Evolutionary conservation across 305 asterid species (phyloP).

Genomic region (Fraxinus angustifolia): DNA sequence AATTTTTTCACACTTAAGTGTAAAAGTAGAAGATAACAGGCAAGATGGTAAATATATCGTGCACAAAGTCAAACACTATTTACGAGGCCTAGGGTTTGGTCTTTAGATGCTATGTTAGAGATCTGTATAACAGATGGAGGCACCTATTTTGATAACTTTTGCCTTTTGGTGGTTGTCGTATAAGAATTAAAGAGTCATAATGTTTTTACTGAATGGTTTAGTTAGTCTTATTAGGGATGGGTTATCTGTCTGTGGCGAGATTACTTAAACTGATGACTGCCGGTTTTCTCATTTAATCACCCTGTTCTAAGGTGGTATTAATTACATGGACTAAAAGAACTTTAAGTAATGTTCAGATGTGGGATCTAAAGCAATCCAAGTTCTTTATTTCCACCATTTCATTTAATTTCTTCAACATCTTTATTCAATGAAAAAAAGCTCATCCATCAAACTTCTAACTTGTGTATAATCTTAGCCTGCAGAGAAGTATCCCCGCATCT

Average conservation of each 20-base stretch:
- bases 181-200: background rate
- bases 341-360: background rate
- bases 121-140: background rate
- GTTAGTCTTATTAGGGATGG: background rate
- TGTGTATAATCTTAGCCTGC: slow-evolving; percentile 44
- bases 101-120: background rate
- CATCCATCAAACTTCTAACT: background rate
- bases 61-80: background rate
- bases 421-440: background rate
- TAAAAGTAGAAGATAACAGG: background rate
- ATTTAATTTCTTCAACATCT: slow-evolving; percentile 3
- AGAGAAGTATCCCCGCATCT: slow-evolving; percentile 55
- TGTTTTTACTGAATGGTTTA: background rate
- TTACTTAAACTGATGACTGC: background rate
- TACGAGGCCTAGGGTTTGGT: background rate
- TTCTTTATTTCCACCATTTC: background rate
- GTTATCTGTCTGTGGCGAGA: background rate
- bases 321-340: background rate
- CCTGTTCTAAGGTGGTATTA: background rate
- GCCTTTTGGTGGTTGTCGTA: background rate
- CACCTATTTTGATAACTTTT: background rate
- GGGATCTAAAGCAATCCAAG: slow-evolving; percentile 1
- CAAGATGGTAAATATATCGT: background rate
- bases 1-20: background rate
- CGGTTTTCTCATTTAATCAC: background rate